Base-by-base conservation (phyloP, 2,329 filamentous ascomycete genomes). In the Alternaria ventricosa region DNA sequence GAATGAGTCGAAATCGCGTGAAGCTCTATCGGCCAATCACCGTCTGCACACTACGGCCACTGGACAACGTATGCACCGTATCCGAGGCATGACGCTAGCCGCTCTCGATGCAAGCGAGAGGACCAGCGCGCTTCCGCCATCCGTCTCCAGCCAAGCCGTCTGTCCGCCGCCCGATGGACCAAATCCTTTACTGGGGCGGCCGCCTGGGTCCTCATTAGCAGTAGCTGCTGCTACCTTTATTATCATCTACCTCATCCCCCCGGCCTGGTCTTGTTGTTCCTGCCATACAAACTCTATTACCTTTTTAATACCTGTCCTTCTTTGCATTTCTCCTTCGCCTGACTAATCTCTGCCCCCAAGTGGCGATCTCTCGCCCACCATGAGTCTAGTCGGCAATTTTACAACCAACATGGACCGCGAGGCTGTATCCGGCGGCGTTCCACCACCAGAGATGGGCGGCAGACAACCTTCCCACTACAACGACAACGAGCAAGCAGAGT, bases 351-450 rank as follows among this genome's bases (percentile, higher is more conserved):
- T 12, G 41, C 59, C 59, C 57, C 51, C 47, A 23, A 59, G 60
- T 46, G 67, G 66, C 65, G 59, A 61, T 36, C 25, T 55, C 27
- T 65, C 64, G 66, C 64, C 67, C 64, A 72, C 10, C 63, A 83
- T 84, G 82, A 80, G 79, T 63, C 71, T 82, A 65, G 79, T 80
- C 56, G 81, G 81, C 70, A 82, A 82, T 70, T 81, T 83, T 63
- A 72, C 75, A 50, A 79, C 81, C 69, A 83, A 82, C 67, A 78
- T 74, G 66, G 82, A 84, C 73, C 75, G 74, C 25, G 77, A 78
- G 57, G 78, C 76, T 62, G 70, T 77, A 60, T 73, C 71, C 25
- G 69, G 75, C 63, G 81, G 81, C 53, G 78, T 75, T 12, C 77
- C 78, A 47, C 63, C 74, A 28, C 63, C 64, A 57, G 74, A 74